Percentiles rank a stretch among this genome's conserved stretches.
These are phyloP conservation scores for Ogataea trehaloabstinens DNA, from an alignment of 805 yeast genomes.

Conservation along the genomic window DNA sequence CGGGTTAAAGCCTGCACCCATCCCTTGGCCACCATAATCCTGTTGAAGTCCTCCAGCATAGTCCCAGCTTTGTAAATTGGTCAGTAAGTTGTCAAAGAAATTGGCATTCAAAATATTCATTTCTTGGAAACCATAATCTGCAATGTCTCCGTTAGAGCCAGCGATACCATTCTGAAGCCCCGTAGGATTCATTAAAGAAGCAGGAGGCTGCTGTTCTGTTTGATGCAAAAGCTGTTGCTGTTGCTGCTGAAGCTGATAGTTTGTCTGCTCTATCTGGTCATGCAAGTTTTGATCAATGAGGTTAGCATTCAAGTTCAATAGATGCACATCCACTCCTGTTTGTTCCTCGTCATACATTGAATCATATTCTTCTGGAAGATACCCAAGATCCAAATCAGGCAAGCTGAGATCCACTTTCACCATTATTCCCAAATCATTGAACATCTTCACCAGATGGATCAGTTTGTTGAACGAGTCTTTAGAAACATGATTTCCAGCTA, in stretches of 20 bases:
- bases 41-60: slow-evolving; percentile 4
- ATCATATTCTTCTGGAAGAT: slow-evolving; percentile 6
- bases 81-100: slow-evolving; percentile 22
- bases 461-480: slow-evolving; percentile 26
- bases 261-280: slow-evolving; percentile 15
- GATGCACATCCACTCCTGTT: slow-evolving; percentile 11
- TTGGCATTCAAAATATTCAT: slow-evolving; percentile 9
- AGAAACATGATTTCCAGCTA: slow-evolving; percentile 28
- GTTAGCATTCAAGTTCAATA: slow-evolving; percentile 15
- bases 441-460: slow-evolving; percentile 19
- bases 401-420: slow-evolving; percentile 13
- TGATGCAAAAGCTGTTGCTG: slow-evolving; percentile 15
- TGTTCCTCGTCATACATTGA: slow-evolving; percentile 6
- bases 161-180: slow-evolving; percentile 5
- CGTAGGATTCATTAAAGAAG: slow-evolving; percentile 8
- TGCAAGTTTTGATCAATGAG: slow-evolving; percentile 14
- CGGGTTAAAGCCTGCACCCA: background rate
- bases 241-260: slow-evolving; percentile 18
- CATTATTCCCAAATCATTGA: slow-evolving; percentile 19
- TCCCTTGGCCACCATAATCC: background rate
- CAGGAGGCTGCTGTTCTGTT: slow-evolving; percentile 16
- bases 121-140: slow-evolving; percentile 8
- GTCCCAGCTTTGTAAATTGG: slow-evolving; percentile 25
- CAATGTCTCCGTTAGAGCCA: slow-evolving; percentile 4
- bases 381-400: slow-evolving; percentile 12